Base-by-base conservation (phyloP, 805 yeast species). In the Yarrowia yakushimensis region DNA sequence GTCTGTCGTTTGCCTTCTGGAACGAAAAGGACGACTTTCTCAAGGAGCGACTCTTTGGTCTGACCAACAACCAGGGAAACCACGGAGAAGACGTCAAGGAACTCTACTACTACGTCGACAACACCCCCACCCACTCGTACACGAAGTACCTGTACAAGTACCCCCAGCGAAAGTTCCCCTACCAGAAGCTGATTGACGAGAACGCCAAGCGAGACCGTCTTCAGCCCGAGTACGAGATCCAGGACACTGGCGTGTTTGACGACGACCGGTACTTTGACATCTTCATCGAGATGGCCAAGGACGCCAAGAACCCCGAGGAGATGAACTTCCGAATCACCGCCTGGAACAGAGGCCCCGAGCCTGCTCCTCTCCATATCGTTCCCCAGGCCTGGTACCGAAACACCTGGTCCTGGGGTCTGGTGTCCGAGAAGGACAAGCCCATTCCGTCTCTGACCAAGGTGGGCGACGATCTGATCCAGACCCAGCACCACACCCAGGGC, bases 61-160 rank as follows among this genome's bases (percentile, higher is more conserved):
- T 90, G 39, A 90, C 97, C 27, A 96, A 96, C 59, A 90, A 89
- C 13, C 92, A 91, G 72, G 97, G 97, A 12, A 92, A 92, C 73
- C 97, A 91, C 73, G 97, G 97, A 63, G 97, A 91, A 72, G 97
- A 91, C 73, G 97, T 90, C 65, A 91, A 91, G 76, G 77, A 74
- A 62, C 71, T 71, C 60, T 74, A 74, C 67, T 91, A 84, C 72
- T 90, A 91, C 70, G 79, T 91, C 65, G 97, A 91, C 76, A 91
- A 90, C 75, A 88, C 96, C 12, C 97, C 97, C 8, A 82, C 97
- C 6, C 97, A 91, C 76, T 86, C 96, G 34, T 91, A 90, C 76
- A 87, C 90, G 88, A 91, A 92, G 77, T 90, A 86, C 68, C 79
- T 90, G 64, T 91, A 91, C 81, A 92, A 92, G 78, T 91, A 91